Evolutionary conservation across 2,329 filamentous ascomycete genomes (phyloP), one percentile per base, ranked within the genome.

Genomic region (Raffaelea arxii): DNA sequence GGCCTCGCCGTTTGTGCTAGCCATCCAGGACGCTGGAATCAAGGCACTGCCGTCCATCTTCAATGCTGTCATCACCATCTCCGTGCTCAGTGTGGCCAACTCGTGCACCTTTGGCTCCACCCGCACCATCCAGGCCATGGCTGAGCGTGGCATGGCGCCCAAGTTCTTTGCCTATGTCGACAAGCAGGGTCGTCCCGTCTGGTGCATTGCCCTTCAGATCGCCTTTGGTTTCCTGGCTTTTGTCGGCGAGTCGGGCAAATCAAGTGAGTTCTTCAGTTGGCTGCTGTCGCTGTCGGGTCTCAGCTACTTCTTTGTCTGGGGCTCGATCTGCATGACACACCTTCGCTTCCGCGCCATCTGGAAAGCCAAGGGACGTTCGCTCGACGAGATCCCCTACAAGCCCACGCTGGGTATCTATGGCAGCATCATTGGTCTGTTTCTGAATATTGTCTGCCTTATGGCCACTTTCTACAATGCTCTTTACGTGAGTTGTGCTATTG

Each of bases 281-380:
- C 71, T 84, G 46, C 69, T 87, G 32, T 75, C 84, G 1, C 74
- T 90, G 19, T 86, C 82, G 0, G 84, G 83, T 44, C 75, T 89
- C 10, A 78, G 79, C 3, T 82, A 78, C 50, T 78, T 90, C 61
- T 86, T 89, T 64, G 83, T 84, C 23, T 90, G 84, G 84, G 80
- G 77, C 30, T 82, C 72, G 49, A 79, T 82, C 58, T 82, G 78
- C 60, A 62, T 78, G 3, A 71, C 77, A 0, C 78, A 83, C 58
- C 82, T 83, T 58, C 75, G 77, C 40, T 83, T 84, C 73, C 75
- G 80, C 48, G 61, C 71, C 39, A 78, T 69, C 14, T 83, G 79
- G 80, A 68, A 70, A 51, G 61, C 67, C 16, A 75, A 81, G 55
- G 79, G 79, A 44, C 75, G 75, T 53, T 62, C 60, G 35, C 58